phyloP scores from a whole-genome alignment of 192 early-diverging fungal species.

The Mortierella antarctica region DNA sequence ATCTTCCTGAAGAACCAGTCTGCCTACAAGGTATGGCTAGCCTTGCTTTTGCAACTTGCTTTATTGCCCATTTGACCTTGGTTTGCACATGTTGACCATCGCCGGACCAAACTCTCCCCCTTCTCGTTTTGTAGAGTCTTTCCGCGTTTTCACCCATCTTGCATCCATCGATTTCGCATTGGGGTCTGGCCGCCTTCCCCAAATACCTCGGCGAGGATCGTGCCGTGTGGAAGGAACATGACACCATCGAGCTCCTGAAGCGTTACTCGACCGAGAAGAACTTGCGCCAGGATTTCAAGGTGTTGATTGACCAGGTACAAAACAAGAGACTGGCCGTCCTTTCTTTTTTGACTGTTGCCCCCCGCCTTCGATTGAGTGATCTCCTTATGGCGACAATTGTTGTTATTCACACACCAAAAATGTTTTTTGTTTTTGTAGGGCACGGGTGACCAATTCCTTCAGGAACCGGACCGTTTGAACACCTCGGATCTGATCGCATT shows the following conservation, averaged over 20 bases:
- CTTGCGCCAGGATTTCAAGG: conserved; percentile 27
- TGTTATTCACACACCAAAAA: not conserved
- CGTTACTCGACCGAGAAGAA: conserved; percentile 44
- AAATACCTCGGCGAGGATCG: conserved; percentile 76
- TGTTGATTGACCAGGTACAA: conserved; percentile 45
- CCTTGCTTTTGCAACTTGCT: not conserved
- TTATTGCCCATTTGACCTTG: not conserved
- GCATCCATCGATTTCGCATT: conserved; percentile 74
- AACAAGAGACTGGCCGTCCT: not conserved
- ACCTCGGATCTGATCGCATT: conserved; percentile 67
- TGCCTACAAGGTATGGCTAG: conserved; percentile 63
- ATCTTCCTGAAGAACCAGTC: conserved; percentile 78
- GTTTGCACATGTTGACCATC: too few species aligned
- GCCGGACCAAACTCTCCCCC: not conserved
- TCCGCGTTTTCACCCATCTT: conserved; percentile 90
- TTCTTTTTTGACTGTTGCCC: not conserved
- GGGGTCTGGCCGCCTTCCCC: conserved; percentile 85
- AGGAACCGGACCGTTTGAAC: conserved; percentile 67
- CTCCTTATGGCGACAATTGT: conserved; percentile 18
- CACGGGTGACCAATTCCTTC: conserved; percentile 74
- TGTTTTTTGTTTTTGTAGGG: conserved; percentile 67
- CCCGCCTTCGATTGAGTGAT: not conserved
- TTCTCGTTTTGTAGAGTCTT: conserved; percentile 49
- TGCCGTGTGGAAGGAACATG: conserved; percentile 76
- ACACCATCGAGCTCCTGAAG: conserved; percentile 78